phyloP scores from a whole-genome alignment of 208 protist genomes.

The Wallacemonas sp. region DNA sequence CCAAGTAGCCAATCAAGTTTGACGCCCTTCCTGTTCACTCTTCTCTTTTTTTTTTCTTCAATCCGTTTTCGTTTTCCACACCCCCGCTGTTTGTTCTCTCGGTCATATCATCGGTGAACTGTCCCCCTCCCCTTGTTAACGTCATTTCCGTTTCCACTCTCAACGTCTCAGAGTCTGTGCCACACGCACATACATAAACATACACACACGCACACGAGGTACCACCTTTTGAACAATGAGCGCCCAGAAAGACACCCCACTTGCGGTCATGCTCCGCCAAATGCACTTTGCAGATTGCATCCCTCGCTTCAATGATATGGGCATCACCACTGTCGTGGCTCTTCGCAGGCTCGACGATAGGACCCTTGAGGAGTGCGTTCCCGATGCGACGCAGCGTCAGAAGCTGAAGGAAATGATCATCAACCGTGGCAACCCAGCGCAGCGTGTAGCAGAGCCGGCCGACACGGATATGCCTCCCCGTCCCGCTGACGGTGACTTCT shows the following conservation, averaged over 20 bases:
- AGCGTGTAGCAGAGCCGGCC: constrained; percentile 34
- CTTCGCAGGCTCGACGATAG: constrained; percentile 76
- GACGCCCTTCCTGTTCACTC: neutral
- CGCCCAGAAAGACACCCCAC: constrained; percentile 24
- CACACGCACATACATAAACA: neutral
- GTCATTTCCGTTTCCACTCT: no score
- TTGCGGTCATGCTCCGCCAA: constrained; percentile 76
- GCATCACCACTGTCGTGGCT: constrained; percentile 68
- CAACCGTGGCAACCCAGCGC: constrained; percentile 56
- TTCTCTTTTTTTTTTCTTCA: constrained; percentile 2
- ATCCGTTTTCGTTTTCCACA: neutral
- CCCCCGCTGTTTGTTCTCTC: no score
- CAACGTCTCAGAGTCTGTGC: neutral
- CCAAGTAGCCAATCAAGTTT: no score
- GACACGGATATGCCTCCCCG: constrained; percentile 24
- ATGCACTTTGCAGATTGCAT: constrained; percentile 78
- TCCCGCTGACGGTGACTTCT: constrained; percentile 36
- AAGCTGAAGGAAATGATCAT: constrained; percentile 71
- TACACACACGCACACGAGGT: neutral
- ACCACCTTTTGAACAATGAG: neutral
- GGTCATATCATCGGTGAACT: no score
- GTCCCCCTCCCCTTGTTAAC: no score
- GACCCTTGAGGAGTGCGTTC: constrained; percentile 62
- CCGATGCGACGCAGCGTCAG: constrained; percentile 69
- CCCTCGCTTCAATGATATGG: constrained; percentile 67